Evolutionary conservation across 2,329 filamentous ascomycete species (phyloP).

Genomic region (Penicillium sp.): DNA sequence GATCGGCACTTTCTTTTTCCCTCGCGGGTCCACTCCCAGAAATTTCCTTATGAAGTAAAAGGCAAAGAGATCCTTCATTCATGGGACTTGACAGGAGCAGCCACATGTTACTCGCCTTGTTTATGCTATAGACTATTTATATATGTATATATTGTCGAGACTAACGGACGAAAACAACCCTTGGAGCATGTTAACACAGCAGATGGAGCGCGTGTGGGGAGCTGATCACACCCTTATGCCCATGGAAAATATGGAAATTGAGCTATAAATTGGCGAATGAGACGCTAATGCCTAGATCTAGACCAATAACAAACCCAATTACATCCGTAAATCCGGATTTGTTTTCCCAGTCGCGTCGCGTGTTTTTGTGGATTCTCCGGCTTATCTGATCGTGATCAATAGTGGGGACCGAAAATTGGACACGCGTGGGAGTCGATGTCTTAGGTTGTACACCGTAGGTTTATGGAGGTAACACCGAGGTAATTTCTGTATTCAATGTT

Average conservation of each 20-base stretch:
- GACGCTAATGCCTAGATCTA: constrained; percentile 3
- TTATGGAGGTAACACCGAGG: neutral
- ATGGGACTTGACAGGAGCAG: constrained; percentile 2
- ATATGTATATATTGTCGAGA: neutral
- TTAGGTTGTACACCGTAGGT: neutral
- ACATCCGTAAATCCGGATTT: constrained; percentile 23
- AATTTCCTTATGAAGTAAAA: constrained; percentile 10
- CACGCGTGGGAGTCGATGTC: constrained; percentile 6
- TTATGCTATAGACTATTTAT: neutral
- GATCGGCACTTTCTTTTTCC: constrained; percentile 14
- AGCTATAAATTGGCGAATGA: constrained; percentile 3
- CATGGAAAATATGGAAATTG: neutral
- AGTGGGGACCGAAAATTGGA: constrained; percentile 13
- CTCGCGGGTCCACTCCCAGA: constrained; percentile 11
- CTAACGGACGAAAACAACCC: neutral
- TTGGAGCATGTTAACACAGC: neutral
- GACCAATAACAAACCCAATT: constrained; percentile 10
- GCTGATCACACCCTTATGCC: constrained; percentile 1
- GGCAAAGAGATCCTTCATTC: constrained; percentile 15
- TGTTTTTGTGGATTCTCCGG: constrained; percentile 6
- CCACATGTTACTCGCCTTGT: neutral
- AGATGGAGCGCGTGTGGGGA: constrained; percentile 3
- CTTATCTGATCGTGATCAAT: constrained; percentile 13
- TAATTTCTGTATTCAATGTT: neutral
- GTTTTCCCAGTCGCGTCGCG: constrained; percentile 20